phyloP scores from a whole-genome alignment of 129 eudicot species.

The Glebionis coronaria region DNA sequence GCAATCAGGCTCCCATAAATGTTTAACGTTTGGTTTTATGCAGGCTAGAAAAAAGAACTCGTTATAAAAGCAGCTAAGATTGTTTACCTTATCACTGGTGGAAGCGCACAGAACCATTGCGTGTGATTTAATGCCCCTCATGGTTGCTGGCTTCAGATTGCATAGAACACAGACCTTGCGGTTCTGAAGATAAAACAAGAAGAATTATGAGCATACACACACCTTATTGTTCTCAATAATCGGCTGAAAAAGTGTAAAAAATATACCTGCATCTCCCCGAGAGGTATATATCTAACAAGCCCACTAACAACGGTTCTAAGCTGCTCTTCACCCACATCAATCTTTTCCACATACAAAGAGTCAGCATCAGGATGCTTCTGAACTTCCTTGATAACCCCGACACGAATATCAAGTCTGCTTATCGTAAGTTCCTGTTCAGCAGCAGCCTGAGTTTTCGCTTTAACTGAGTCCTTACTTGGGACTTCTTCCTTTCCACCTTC shows the following conservation, averaged over 20 bases:
- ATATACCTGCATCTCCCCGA: slow-evolving; percentile 87
- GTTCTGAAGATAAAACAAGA: slow-evolving; percentile 37
- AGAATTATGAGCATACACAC: background rate
- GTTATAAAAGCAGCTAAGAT: background rate
- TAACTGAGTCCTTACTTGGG: slow-evolving; percentile 42
- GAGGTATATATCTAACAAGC: slow-evolving; percentile 78
- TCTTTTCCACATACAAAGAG: slow-evolving; percentile 88
- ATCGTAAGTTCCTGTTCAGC: slow-evolving; percentile 68
- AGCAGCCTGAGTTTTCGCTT: slow-evolving; percentile 48
- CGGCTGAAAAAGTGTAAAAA: too few species aligned
- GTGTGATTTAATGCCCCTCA: slow-evolving; percentile 95
- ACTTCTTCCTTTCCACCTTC: slow-evolving; percentile 42
- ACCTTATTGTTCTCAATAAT: too few species aligned
- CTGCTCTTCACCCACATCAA: slow-evolving; percentile 89
- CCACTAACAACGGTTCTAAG: slow-evolving; percentile 97
- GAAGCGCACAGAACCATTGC: slow-evolving; percentile 99
- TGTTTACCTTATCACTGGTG: slow-evolving; percentile 58
- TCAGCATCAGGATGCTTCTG: slow-evolving; percentile 98
- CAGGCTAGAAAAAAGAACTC: background rate
- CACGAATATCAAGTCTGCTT: slow-evolving; percentile 90
- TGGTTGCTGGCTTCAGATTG: slow-evolving; percentile 93
- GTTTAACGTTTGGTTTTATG: background rate
- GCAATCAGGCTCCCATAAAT: background rate
- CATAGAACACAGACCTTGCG: slow-evolving; percentile 97
- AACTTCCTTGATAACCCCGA: slow-evolving; percentile 80